Conservation (phyloP, 1,284 basidiomycete species). For the Ganoderma sinense region DNA sequence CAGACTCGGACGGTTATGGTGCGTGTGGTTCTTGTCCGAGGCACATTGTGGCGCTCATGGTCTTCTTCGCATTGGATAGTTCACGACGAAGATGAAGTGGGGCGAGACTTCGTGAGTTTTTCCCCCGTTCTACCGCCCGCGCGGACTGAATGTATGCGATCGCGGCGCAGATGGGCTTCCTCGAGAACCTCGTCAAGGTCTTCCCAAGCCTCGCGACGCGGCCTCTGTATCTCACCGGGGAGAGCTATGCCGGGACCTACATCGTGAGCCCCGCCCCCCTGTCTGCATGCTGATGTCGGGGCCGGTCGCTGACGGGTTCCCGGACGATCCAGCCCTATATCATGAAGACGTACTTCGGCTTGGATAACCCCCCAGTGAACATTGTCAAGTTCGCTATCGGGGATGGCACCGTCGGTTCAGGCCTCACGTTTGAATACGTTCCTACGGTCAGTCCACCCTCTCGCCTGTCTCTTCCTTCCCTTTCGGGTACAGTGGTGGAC, state of each 20-base stretch:
- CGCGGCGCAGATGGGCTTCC: conserved; percentile 34
- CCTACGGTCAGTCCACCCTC: conserved; percentile 52
- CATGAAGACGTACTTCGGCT: conserved; percentile 69
- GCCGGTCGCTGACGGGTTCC: not conserved
- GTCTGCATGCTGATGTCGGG: not conserved
- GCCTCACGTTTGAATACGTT: conserved; percentile 54
- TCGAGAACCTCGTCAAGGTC: conserved; percentile 40
- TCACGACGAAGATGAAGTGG: conserved; percentile 72
- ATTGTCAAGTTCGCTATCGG: conserved; percentile 74
- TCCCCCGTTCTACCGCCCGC: not conserved
- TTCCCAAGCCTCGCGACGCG: conserved; percentile 41
- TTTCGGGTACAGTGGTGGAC: no score
- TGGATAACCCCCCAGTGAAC: conserved; percentile 70
- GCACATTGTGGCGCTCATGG: not conserved
- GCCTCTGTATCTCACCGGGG: conserved; percentile 42
- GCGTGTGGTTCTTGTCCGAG: conserved; percentile 1
- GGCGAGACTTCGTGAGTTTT: conserved; percentile 67
- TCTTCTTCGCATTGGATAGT: conserved; percentile 46
- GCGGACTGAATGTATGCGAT: not conserved
- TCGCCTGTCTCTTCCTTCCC: not conserved
- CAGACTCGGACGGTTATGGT: conserved; percentile 51
- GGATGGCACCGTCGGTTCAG: conserved; percentile 64
- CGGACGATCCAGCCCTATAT: conserved; percentile 65
- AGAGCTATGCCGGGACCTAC: conserved; percentile 45
- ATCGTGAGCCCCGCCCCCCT: conserved; percentile 44